Conservation (phyloP, 2,329 filamentous ascomycete species). For the Penicillium sp. region DNA sequence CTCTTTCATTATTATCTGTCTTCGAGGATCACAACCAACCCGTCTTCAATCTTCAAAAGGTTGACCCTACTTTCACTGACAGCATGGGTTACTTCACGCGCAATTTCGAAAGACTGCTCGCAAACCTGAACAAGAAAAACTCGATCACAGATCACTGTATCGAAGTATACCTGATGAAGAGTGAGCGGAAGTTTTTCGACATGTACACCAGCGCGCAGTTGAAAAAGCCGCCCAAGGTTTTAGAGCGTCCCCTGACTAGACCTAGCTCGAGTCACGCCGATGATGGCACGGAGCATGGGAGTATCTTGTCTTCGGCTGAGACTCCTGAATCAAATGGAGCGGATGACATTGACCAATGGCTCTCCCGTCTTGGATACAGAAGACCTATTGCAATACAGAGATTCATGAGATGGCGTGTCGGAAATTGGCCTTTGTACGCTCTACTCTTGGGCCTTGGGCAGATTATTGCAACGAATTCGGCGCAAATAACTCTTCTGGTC, state of each 20-base stretch:
- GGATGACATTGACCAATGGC: conserved; percentile 49
- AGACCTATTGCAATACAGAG: conserved; percentile 60
- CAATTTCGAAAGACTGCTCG: conserved; percentile 59
- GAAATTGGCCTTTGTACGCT: conserved; percentile 66
- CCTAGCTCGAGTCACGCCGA: conserved; percentile 37
- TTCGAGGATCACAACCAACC: conserved; percentile 61
- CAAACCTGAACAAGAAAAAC: conserved; percentile 57
- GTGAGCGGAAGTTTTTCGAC: conserved; percentile 68
- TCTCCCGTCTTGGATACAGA: conserved; percentile 53
- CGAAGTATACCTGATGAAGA: conserved; percentile 64
- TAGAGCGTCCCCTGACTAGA: conserved; percentile 32
- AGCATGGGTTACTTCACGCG: conserved; percentile 62
- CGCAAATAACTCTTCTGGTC: conserved; percentile 68
- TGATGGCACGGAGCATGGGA: conserved; percentile 43
- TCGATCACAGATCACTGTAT: conserved; percentile 63
- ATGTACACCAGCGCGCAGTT: conserved; percentile 60
- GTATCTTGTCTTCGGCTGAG: conserved; percentile 33
- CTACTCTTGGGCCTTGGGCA: conserved; percentile 63
- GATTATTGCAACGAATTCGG: conserved; percentile 66
- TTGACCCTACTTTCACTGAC: conserved; percentile 69
- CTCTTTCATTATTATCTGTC: conserved; percentile 58
- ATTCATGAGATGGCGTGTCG: conserved; percentile 57
- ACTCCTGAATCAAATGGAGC: conserved; percentile 33
- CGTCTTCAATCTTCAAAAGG: conserved; percentile 65
- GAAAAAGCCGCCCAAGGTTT: conserved; percentile 42